phyloP scores from a whole-genome alignment of 192 early-diverging fungal genomes.

The Haplosporangium gracile region DNA sequence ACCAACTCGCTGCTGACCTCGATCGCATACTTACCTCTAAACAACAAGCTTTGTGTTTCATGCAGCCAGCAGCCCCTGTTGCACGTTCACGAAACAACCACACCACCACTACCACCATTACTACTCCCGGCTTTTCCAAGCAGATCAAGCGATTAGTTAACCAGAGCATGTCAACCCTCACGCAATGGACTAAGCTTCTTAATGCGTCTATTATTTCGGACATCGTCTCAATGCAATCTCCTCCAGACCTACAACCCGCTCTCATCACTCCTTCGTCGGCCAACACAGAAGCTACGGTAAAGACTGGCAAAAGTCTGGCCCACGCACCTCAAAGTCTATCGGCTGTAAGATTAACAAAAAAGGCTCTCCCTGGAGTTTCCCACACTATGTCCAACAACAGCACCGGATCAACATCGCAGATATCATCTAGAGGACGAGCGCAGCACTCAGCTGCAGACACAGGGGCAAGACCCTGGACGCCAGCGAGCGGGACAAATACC shows the following conservation, averaged over 20 bases:
- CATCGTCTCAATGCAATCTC: neutral
- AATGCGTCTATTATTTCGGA: slow-evolving; percentile 7
- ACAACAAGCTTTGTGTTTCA: neutral
- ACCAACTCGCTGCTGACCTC: slow-evolving; percentile 14
- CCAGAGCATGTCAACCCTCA: slow-evolving; percentile 25
- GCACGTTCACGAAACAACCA: neutral
- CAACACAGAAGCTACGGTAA: neutral
- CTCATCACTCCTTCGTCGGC: neutral
- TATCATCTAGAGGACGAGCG: neutral
- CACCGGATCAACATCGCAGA: neutral
- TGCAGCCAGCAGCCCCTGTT: neutral
- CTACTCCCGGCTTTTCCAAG: neutral
- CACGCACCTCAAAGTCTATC: too few relatives aligned
- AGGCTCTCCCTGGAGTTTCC: neutral
- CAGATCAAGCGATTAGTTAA: slow-evolving; percentile 48
- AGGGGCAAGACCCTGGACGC: neutral
- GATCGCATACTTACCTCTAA: neutral
- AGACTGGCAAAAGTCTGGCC: too few relatives aligned
- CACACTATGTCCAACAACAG: neutral
- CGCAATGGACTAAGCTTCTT: slow-evolving; percentile 38
- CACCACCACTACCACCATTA: neutral
- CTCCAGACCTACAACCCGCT: neutral
- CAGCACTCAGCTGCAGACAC: neutral
- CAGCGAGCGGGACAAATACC: neutral
- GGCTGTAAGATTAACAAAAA: neutral